These are phyloP conservation scores for Aspergillus unguis DNA, from an alignment of 2,329 filamentous ascomycete genomes.

Conservation along the genomic window DNA sequence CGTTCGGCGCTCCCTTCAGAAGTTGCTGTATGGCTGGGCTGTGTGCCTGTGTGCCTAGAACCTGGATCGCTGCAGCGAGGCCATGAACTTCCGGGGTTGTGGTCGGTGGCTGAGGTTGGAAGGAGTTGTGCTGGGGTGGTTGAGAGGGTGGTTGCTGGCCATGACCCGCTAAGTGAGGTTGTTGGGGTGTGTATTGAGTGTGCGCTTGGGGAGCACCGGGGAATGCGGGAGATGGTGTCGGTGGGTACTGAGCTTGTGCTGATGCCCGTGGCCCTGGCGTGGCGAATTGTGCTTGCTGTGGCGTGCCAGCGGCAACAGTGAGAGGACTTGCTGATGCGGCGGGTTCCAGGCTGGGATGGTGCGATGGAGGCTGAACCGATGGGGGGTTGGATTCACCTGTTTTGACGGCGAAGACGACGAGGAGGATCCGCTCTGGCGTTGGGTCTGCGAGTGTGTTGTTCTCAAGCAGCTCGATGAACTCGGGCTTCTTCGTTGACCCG, in stretches of 20 bases:
- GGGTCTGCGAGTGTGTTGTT: constrained; percentile 73
- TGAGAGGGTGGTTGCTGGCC: constrained; percentile 13
- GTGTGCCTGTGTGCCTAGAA: constrained; percentile 61
- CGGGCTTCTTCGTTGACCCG: constrained; percentile 66
- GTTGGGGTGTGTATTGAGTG: constrained; percentile 18
- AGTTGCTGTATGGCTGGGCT: constrained; percentile 67
- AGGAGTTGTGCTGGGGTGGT: constrained; percentile 27
- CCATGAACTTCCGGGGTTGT: constrained; percentile 37
- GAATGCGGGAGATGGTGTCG: constrained; percentile 23
- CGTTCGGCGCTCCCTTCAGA: constrained; percentile 64
- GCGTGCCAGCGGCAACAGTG: constrained; percentile 27
- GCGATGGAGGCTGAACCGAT: constrained; percentile 40
- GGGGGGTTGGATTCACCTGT: constrained; percentile 48
- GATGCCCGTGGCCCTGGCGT: constrained; percentile 18
- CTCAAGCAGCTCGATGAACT: constrained; percentile 84
- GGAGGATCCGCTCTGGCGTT: constrained; percentile 70
- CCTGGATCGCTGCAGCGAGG: constrained; percentile 57
- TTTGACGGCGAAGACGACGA: constrained; percentile 81
- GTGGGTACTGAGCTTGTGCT: constrained; percentile 19
- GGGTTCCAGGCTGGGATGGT: constrained; percentile 37
- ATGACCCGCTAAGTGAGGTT: constrained; percentile 9
- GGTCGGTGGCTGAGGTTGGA: constrained; percentile 14
- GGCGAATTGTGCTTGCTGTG: constrained; percentile 28
- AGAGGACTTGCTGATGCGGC: constrained; percentile 32
- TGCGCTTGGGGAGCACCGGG: constrained; percentile 15